phyloP scores from a whole-genome alignment of 768 basidiomycete species.

The Boletus rubropictus region DNA sequence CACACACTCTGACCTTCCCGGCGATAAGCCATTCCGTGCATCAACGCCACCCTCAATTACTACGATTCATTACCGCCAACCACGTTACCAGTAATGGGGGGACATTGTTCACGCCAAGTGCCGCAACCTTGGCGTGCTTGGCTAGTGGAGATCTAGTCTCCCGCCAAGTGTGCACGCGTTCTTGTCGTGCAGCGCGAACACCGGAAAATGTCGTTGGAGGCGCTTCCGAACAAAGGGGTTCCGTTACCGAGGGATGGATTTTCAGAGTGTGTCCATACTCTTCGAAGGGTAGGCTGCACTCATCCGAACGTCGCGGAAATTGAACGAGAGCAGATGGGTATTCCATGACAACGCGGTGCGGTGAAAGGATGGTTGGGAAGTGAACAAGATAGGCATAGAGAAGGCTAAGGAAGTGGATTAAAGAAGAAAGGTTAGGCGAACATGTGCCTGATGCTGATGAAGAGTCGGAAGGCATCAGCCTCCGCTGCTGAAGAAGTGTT shows the following conservation, averaged over 20 bases:
- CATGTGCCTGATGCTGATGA: conserved; percentile 4
- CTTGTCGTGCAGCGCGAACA: conserved; percentile 1
- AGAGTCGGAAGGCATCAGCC: conserved; percentile 6
- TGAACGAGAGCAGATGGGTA: conserved; percentile 6
- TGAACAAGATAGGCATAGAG: background rate
- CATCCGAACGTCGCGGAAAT: conserved; percentile 15
- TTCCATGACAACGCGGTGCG: conserved; percentile 8
- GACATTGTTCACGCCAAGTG: conserved; percentile 2
- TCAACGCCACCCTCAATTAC: background rate
- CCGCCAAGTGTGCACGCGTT: background rate
- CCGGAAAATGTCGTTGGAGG: conserved; percentile 3
- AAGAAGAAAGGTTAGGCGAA: conserved; percentile 3
- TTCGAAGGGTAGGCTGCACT: conserved; percentile 7
- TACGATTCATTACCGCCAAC: conserved; percentile 21
- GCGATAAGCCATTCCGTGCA: conserved; percentile 8
- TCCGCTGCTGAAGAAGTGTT: conserved; percentile 1
- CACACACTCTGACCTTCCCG: background rate
- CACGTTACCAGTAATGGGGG: conserved; percentile 6
- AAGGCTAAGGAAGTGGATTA: conserved; percentile 6
- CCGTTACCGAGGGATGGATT: conserved; percentile 3
- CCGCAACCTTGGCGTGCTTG: background rate
- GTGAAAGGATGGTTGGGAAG: background rate
- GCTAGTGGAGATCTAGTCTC: background rate
- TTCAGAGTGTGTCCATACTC: conserved; percentile 5
- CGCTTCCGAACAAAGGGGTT: conserved; percentile 2